phyloP scores from a whole-genome alignment of 768 basidiomycete genomes.

The Trametes villosa region DNA sequence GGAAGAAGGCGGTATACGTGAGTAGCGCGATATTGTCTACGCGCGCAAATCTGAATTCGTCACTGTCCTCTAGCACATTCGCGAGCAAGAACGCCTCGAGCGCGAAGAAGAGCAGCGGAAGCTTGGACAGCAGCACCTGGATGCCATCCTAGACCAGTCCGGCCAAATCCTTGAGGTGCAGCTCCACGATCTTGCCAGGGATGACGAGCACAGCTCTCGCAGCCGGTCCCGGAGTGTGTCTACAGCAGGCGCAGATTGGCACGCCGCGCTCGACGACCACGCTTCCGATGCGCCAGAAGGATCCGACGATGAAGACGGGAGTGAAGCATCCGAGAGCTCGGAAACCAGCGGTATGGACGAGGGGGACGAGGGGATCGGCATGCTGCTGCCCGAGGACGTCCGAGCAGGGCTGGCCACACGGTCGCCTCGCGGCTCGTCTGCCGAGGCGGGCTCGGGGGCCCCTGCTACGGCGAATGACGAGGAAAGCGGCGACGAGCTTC shows the following conservation, averaged over 20 bases:
- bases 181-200: conserved; percentile 57
- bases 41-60: neutral
- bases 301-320: conserved; percentile 37
- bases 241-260: conserved; percentile 24
- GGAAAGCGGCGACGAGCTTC: conserved; percentile 1
- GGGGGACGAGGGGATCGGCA: conserved; percentile 17
- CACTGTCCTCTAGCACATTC: conserved; percentile 59
- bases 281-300: conserved; percentile 34
- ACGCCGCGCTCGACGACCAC: conserved; percentile 35
- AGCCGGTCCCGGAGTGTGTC: conserved; percentile 59
- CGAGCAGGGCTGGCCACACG: neutral
- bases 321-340: conserved; percentile 31
- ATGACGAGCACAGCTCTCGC: conserved; percentile 42
- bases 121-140: conserved; percentile 83
- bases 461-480: neutral
- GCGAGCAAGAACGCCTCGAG: conserved; percentile 65
- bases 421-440: neutral
- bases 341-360: neutral
- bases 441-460: conserved; percentile 2
- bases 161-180: conserved; percentile 87
- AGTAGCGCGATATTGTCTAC: conserved; percentile 36
- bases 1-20: conserved; percentile 88
- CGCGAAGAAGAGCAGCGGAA: conserved; percentile 78
- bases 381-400: conserved; percentile 12
- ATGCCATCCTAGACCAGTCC: conserved; percentile 89